phyloP scores from a whole-genome alignment of 2,329 filamentous ascomycete genomes.

The Scedosporium aurantiacum region DNA sequence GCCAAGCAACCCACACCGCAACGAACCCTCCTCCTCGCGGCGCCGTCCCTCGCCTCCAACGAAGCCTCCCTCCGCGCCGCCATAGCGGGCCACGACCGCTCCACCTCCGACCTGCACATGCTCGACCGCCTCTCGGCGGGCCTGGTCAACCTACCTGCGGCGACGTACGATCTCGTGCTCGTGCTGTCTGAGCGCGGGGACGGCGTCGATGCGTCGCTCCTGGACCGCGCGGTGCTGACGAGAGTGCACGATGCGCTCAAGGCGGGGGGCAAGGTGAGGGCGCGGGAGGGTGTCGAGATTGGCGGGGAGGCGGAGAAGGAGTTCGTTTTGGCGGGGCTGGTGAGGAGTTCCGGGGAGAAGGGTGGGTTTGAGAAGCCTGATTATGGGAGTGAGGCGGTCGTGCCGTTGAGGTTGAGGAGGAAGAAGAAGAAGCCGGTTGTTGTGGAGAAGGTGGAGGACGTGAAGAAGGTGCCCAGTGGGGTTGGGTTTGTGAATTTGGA shows the following conservation, averaged over 20 bases:
- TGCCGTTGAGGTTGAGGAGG: constrained; percentile 35
- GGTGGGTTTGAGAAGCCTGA: constrained; percentile 66
- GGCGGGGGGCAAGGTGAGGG: constrained; percentile 53
- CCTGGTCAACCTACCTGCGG: constrained; percentile 62
- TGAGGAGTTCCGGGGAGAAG: constrained; percentile 33
- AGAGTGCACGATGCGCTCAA: constrained; percentile 61
- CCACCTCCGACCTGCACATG: constrained; percentile 86
- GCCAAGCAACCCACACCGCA: constrained; percentile 24
- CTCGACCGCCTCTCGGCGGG: constrained; percentile 82
- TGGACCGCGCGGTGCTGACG: constrained; percentile 57
- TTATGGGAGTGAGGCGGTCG: constrained; percentile 38
- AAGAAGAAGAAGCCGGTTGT: constrained; percentile 27
- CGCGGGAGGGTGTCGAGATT: constrained; percentile 52
- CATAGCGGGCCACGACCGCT: constrained; percentile 62
- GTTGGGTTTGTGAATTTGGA: constrained; percentile 60
- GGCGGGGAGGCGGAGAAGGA: constrained; percentile 44
- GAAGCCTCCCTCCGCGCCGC: constrained; percentile 64
- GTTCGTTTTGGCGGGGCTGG: constrained; percentile 72
- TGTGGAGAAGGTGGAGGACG: constrained; percentile 41
- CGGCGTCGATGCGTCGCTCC: constrained; percentile 53
- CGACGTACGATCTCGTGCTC: constrained; percentile 69
- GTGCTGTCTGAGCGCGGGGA: constrained; percentile 72
- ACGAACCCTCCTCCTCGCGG: constrained; percentile 75
- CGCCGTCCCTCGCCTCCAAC: constrained; percentile 79
- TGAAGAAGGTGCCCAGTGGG: constrained; percentile 31